Evolutionary conservation across 352 stramenopile genomes (phyloP).

Genomic region (Pythium sukuiense): DNA sequence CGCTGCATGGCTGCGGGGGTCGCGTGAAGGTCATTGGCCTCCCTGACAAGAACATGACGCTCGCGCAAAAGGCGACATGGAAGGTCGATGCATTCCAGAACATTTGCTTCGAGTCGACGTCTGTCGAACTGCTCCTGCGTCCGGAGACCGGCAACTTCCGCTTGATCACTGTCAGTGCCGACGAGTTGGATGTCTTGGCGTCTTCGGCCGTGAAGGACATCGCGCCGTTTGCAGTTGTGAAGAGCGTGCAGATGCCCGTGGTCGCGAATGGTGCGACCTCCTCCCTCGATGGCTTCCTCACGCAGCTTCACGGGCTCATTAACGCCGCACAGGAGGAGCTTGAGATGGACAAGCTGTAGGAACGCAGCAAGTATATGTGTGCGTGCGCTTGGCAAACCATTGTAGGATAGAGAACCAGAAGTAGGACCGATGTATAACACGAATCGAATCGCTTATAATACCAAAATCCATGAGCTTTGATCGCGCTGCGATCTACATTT

Average conservation of each 20-base stretch:
- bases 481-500: not conserved
- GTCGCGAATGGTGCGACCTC: conserved; percentile 18
- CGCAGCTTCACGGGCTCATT: conserved; percentile 24
- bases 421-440: not conserved
- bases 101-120: conserved; percentile 39
- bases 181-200: conserved; percentile 32
- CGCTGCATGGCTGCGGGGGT: conserved; percentile 28
- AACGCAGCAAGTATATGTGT: not conserved
- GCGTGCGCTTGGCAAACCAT: not conserved
- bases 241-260: conserved; percentile 33
- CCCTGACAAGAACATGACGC: conserved; percentile 33
- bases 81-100: conserved; percentile 50
- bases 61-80: conserved; percentile 43
- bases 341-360: conserved; percentile 29
- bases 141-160: conserved; percentile 27
- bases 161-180: conserved; percentile 35
- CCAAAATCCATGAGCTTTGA: too few species aligned
- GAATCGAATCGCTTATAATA: not conserved
- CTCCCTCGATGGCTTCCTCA: conserved; percentile 22
- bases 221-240: conserved; percentile 43
- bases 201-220: conserved; percentile 30
- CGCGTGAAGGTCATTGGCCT: conserved; percentile 50
- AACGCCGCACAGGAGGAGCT: conserved; percentile 24
- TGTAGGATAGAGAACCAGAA: conserved; percentile 11
- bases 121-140: conserved; percentile 26